Conservation (phyloP, 805 yeast genomes). For the Trichomonascus vanleenenianus region DNA sequence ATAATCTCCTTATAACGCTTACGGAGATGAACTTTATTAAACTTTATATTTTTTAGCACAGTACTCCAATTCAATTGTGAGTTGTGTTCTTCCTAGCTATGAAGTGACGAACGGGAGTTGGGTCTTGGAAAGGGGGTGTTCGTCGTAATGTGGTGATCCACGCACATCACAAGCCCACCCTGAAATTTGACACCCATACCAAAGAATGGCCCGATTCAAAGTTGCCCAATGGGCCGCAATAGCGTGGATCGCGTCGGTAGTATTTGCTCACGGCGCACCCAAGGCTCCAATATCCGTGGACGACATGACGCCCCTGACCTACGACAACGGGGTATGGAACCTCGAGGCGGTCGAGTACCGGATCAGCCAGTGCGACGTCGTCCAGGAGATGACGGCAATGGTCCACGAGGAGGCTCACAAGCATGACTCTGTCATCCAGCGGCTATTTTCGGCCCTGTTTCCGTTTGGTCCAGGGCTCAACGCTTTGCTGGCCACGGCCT, state of each 20-base stretch:
- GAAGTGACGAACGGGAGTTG: no score
- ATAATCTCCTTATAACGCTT: no score
- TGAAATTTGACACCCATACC: neutral
- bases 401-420: constrained; percentile 11
- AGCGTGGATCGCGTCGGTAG: neutral
- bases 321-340: constrained; percentile 37
- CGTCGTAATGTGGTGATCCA: no score
- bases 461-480: constrained; percentile 49
- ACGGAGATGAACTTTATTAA: no score
- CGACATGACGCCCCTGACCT: neutral
- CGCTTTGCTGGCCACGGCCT: constrained; percentile 54
- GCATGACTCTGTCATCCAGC: constrained; percentile 29
- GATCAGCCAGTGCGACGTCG: constrained; percentile 34
- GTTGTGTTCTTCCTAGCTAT: no score
- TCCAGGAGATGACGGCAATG: constrained; percentile 31
- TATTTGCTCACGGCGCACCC: neutral
- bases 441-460: constrained; percentile 33
- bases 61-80: no score
- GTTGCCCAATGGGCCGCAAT: neutral
- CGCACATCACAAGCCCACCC: neutral
- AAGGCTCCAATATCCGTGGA: neutral
- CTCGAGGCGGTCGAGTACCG: constrained; percentile 27
- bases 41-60: no score
- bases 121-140: no score
- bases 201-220: neutral